These are phyloP conservation scores for Penicillium decumbens DNA, from an alignment of 2,329 filamentous ascomycete species.

Conservation along the genomic window DNA sequence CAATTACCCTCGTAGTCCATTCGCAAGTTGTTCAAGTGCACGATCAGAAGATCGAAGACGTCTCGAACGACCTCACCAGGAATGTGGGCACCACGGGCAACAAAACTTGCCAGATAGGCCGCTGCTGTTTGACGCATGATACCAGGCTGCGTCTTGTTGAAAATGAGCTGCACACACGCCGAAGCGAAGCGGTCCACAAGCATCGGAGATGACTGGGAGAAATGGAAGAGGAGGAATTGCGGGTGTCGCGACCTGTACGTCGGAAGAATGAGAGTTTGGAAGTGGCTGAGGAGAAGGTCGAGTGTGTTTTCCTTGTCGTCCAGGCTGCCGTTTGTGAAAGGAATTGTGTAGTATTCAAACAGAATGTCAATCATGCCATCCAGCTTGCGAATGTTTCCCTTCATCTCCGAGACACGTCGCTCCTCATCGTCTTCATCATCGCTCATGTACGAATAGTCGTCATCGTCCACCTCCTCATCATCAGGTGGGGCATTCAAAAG, in stretches of 20 bases:
- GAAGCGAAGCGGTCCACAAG: conserved; percentile 80
- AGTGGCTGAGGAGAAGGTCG: conserved; percentile 76
- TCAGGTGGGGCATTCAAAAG: conserved; percentile 45
- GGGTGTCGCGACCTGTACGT: conserved; percentile 89
- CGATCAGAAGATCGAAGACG: conserved; percentile 73
- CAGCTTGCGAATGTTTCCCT: conserved; percentile 82
- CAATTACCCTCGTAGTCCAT: conserved; percentile 66
- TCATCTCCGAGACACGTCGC: conserved; percentile 62
- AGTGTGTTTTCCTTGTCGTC: conserved; percentile 68
- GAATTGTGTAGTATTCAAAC: conserved; percentile 73
- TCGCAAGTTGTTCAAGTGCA: conserved; percentile 72
- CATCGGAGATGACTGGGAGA: conserved; percentile 73
- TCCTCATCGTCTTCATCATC: conserved; percentile 51
- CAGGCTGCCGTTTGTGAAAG: conserved; percentile 65
- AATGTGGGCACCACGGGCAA: conserved; percentile 81
- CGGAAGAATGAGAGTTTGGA: conserved; percentile 80
- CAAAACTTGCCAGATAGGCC: conserved; percentile 90
- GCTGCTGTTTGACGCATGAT: conserved; percentile 78
- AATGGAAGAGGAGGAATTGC: conserved; percentile 94
- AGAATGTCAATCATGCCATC: conserved; percentile 84
- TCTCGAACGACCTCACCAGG: conserved; percentile 70
- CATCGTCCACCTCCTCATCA: conserved; percentile 48
- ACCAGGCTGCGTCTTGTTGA: conserved; percentile 64
- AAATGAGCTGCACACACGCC: conserved; percentile 67
- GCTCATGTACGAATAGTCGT: conserved; percentile 62